Evolutionary conservation across 495 filamentous ascomycete species (phyloP).

Genomic region (Penicillium ochrochloron): DNA sequence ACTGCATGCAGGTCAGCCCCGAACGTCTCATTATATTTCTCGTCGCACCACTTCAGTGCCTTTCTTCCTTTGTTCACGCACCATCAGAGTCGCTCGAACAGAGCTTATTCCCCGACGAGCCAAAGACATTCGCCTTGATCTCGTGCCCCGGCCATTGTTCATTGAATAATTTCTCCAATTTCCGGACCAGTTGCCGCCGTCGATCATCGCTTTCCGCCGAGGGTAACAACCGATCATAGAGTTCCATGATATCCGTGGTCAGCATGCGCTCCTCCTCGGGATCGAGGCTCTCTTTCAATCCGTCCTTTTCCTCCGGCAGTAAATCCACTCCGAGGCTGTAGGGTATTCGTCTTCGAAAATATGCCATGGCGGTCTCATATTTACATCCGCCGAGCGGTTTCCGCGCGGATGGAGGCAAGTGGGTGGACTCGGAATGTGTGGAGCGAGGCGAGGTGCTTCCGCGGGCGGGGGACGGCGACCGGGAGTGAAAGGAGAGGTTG

Average conservation of each 20-base stretch:
- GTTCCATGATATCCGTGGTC: conserved; percentile 76
- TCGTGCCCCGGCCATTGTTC: conserved; percentile 88
- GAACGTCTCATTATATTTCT: neutral
- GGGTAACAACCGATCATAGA: conserved; percentile 86
- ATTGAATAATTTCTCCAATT: conserved; percentile 85
- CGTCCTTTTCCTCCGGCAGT: conserved; percentile 67
- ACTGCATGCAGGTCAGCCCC: conserved; percentile 58
- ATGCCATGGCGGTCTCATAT: conserved; percentile 78
- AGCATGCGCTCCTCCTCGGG: conserved; percentile 78
- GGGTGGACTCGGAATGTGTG: conserved; percentile 84
- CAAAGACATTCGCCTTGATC: conserved; percentile 92
- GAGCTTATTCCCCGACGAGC: conserved; percentile 92
- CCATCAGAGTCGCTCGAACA: conserved; percentile 97
- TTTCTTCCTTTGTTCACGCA: conserved; percentile 48
- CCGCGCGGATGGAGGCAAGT: conserved; percentile 67
- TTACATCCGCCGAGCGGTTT: conserved; percentile 68
- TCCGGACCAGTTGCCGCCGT: conserved; percentile 74
- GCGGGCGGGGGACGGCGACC: conserved; percentile 83
- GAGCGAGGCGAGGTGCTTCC: conserved; percentile 87
- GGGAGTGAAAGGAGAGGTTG: conserved; percentile 79
- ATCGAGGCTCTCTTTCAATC: conserved; percentile 67
- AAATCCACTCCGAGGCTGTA: conserved; percentile 82
- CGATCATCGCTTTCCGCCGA: conserved; percentile 77
- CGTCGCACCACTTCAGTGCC: neutral
- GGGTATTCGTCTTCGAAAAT: conserved; percentile 81